A percentile compares a stretch with the other conserved stretches of the same genome.
Conservation (phyloP, 345 rosid species). For the Aquilaria yunnanensis region DNA sequence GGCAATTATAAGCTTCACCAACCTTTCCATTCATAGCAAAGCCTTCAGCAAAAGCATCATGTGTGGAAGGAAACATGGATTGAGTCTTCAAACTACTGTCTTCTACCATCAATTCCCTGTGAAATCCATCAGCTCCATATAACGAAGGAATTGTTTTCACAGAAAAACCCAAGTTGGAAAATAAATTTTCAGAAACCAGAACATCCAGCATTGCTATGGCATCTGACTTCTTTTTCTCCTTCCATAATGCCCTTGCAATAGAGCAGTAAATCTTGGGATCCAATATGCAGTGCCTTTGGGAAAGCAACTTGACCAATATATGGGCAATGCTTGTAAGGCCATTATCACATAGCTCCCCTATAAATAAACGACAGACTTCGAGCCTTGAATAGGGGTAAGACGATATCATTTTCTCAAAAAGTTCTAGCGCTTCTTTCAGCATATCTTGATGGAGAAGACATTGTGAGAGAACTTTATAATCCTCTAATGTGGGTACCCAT, state of each 20-base stretch:
- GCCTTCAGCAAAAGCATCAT: conserved; percentile 45
- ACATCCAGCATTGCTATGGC: conserved; percentile 36
- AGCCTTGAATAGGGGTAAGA: conserved; percentile 26
- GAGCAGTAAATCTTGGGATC: conserved; percentile 32
- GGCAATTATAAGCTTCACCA: conserved; percentile 38
- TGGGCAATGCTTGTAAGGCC: conserved; percentile 38
- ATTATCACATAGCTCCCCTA: conserved; percentile 43
- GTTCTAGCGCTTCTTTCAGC: conserved; percentile 53
- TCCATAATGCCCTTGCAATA: conserved; percentile 50
- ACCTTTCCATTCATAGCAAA: conserved; percentile 43
- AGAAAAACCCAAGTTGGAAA: conserved; percentile 30
- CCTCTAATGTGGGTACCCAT: conserved; percentile 44
- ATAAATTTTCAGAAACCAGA: conserved; percentile 29
- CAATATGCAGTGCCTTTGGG: conserved; percentile 33
- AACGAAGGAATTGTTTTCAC: conserved; percentile 47
- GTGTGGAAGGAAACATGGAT: conserved; percentile 23
- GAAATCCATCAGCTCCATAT: conserved; percentile 28
- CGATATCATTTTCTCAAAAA: conserved; percentile 44
- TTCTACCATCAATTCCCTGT: conserved; percentile 29
- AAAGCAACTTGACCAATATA: conserved; percentile 39
- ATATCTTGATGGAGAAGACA: conserved; percentile 39
- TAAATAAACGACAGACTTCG: conserved; percentile 27
- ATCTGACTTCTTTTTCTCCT: conserved; percentile 30
- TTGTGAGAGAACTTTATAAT: conserved; percentile 33
- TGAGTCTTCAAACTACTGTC: conserved; percentile 25